phyloP scores from a whole-genome alignment of 2,329 filamentous ascomycete species.

The Chaetoscypha palmicola region DNA sequence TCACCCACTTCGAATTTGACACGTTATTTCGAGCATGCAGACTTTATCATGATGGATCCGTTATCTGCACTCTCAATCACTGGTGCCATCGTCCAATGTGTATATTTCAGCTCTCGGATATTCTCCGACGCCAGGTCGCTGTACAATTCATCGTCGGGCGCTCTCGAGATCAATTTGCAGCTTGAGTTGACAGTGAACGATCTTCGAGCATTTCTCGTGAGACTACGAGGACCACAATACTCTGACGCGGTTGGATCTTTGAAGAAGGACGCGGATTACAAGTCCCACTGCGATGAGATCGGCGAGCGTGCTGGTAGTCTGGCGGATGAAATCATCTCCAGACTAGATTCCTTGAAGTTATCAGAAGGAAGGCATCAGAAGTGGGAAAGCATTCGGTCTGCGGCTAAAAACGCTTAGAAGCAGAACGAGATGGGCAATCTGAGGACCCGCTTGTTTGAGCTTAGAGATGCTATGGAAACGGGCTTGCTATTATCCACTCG shows the following conservation, averaged over 20 bases:
- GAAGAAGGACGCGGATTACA: background rate
- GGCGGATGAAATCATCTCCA: background rate
- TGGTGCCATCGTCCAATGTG: constrained; percentile 12
- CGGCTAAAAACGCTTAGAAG: background rate
- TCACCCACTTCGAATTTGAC: too few relatives aligned
- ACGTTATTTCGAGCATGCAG: too few relatives aligned
- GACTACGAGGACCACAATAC: background rate
- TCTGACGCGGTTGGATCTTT: background rate
- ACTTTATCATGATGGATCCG: constrained; percentile 9
- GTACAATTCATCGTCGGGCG: constrained; percentile 7
- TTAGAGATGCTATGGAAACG: background rate
- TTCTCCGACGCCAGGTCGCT: constrained; percentile 6
- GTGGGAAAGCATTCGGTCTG: background rate
- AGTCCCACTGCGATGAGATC: background rate
- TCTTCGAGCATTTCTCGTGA: background rate
- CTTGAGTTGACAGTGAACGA: background rate
- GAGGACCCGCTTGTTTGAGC: background rate
- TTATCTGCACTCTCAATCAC: constrained; percentile 8
- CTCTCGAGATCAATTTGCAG: background rate
- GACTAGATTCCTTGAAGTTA: background rate
- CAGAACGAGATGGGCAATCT: background rate
- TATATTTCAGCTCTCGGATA: constrained; percentile 14
- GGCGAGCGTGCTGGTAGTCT: background rate
- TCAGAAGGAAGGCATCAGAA: background rate
- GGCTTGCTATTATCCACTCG: background rate